Percentiles rank a stretch among this genome's conserved stretches.
These are phyloP conservation scores for Lachancea quebecensis DNA, from an alignment of 805 yeast genomes.

Conservation along the genomic window DNA sequence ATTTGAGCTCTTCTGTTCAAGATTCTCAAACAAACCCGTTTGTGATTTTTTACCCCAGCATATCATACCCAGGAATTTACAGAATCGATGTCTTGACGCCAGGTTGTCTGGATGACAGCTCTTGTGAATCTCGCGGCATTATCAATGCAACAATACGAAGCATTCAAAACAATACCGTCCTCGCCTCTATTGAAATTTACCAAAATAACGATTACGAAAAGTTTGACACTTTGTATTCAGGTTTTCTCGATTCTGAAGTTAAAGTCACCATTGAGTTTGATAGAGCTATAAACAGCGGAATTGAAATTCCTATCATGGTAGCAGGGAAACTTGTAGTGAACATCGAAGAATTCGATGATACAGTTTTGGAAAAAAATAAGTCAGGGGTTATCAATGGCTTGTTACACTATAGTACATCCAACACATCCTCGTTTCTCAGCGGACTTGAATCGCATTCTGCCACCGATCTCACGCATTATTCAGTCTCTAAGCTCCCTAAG, in stretches of 20 bases:
- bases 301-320: constrained; percentile 47
- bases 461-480: constrained; percentile 39
- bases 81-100: constrained; percentile 74
- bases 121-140: constrained; percentile 66
- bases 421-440: constrained; percentile 41
- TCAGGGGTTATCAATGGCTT: constrained; percentile 51
- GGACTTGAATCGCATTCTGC: constrained; percentile 16
- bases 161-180: constrained; percentile 31
- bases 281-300: constrained; percentile 27
- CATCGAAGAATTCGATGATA: constrained; percentile 40
- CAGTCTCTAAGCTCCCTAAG: constrained; percentile 29
- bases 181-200: constrained; percentile 42
- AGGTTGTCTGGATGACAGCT: constrained; percentile 64
- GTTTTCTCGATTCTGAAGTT: constrained; percentile 50
- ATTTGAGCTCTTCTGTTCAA: constrained; percentile 31
- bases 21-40: constrained; percentile 28
- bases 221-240: constrained; percentile 71
- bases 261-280: constrained; percentile 38
- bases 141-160: constrained; percentile 66
- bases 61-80: constrained; percentile 68
- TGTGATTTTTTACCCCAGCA: constrained; percentile 56
- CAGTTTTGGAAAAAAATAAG: constrained; percentile 2
- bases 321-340: constrained; percentile 59
- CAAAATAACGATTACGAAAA: constrained; percentile 78
- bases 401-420: constrained; percentile 71